A percentile compares a stretch with the other conserved stretches of the same genome.
Evolutionary conservation across 257 asterid genomes (phyloP).

Genomic region (Salvia hispanica): DNA sequence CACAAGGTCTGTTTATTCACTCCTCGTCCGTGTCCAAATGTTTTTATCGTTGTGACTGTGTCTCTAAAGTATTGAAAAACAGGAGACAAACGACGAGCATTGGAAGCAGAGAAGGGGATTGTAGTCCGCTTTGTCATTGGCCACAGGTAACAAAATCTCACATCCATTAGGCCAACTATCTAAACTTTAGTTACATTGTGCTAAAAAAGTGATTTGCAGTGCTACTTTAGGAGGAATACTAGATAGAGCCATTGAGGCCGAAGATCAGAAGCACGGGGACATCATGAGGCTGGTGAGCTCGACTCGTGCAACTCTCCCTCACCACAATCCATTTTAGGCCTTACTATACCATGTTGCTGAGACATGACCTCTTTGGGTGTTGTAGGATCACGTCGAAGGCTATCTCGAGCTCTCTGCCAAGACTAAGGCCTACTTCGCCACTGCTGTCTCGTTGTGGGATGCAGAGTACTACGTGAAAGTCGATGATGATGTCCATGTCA

Average conservation of each 20-base stretch:
- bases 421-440: constrained; percentile 78
- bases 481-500: constrained; percentile 93
- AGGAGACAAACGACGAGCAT: constrained; percentile 66
- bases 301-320: background rate
- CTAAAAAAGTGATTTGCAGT: constrained; percentile 38
- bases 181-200: background rate
- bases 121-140: constrained; percentile 84
- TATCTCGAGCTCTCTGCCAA: constrained; percentile 92
- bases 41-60: constrained; percentile 8
- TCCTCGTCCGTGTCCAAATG: background rate
- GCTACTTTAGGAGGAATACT: constrained; percentile 85
- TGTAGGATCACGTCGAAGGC: constrained; percentile 89
- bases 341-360: background rate
- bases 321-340: background rate
- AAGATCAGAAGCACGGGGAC: constrained; percentile 86
- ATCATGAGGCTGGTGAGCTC: constrained; percentile 75
- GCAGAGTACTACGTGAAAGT: constrained; percentile 94
- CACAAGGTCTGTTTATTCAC: constrained; percentile 57
- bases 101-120: constrained; percentile 82
- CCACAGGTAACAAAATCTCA: constrained; percentile 53
- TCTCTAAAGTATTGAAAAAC: constrained; percentile 22
- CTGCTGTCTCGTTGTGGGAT: constrained; percentile 78
- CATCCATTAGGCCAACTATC: background rate
- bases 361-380: constrained; percentile 2
- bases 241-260: constrained; percentile 88